Conservation (phyloP, 1,284 basidiomycete genomes). For the Garcileccinum viscosum region DNA sequence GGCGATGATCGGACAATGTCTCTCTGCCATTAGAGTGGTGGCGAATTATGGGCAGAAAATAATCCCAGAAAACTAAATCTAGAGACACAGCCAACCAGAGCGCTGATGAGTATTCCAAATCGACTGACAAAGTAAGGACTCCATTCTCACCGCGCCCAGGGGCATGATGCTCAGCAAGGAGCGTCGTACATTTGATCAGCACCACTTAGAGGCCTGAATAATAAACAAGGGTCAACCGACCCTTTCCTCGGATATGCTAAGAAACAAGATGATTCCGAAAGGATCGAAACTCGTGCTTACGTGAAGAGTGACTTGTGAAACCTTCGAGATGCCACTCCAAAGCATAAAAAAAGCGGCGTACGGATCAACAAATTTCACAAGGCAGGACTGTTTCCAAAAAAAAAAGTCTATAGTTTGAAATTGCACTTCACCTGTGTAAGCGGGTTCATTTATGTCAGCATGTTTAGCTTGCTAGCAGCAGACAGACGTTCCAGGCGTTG, state of each 20-base stretch:
- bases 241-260: constrained; percentile 3
- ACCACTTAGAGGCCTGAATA: neutral
- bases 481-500: neutral
- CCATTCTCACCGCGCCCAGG: constrained; percentile 1
- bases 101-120: constrained; percentile 11
- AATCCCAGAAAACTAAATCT: constrained; percentile 1
- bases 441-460: constrained; percentile 11
- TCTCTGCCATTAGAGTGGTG: constrained; percentile 1
- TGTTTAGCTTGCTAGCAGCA: neutral
- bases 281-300: constrained; percentile 4
- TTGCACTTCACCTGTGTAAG: neutral
- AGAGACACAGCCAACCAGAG: constrained; percentile 5
- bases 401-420: too few relatives aligned
- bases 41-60: neutral
- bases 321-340: neutral
- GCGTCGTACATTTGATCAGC: neutral
- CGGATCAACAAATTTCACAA: neutral
- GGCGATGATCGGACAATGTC: constrained; percentile 12
- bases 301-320: neutral
- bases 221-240: neutral
- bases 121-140: constrained; percentile 11
- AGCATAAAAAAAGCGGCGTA: neutral
- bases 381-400: neutral
- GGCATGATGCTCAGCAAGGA: constrained; percentile 2
- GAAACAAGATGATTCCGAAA: constrained; percentile 3